Evolutionary conservation across 371 early-diverging fungal species (phyloP).

Genomic region (Lichtheimia corymbifera): DNA sequence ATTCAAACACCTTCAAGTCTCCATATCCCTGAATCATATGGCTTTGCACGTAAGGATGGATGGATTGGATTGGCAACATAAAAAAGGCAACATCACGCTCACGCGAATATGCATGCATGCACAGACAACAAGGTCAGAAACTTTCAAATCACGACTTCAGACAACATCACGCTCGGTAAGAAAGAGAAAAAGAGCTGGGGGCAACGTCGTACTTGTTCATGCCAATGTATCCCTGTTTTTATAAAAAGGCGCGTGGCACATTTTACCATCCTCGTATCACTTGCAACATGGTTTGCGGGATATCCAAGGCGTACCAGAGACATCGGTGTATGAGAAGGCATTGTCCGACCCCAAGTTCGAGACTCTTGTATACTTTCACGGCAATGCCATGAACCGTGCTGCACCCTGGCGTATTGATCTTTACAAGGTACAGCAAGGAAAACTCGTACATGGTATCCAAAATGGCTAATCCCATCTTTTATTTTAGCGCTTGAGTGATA

Average conservation of each 20-base stretch:
- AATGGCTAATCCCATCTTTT: background rate
- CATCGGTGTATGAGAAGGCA: conserved; percentile 28
- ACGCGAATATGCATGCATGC: background rate
- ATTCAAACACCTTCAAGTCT: conserved; percentile 32
- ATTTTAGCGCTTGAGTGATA: conserved; percentile 14
- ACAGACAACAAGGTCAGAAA: conserved; percentile 43
- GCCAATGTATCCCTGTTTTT: background rate
- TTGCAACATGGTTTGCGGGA: conserved; percentile 20
- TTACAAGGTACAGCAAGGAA: conserved; percentile 33
- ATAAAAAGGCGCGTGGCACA: conserved; percentile 44
- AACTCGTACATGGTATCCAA: background rate
- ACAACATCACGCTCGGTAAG: conserved; percentile 45
- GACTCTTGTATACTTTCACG: conserved; percentile 48
- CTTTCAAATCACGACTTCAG: conserved; percentile 31
- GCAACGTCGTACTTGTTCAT: background rate
- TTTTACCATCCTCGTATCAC: conserved; percentile 38
- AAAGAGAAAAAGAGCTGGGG: background rate
- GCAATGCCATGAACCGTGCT: conserved; percentile 45
- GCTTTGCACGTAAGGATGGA: conserved; percentile 43
- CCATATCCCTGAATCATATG: conserved; percentile 38
- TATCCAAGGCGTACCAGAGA: conserved; percentile 9
- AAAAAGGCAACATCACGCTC: background rate
- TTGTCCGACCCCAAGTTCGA: conserved; percentile 27
- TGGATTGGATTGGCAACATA: background rate
- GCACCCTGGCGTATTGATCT: conserved; percentile 47